Conservation (phyloP, 208 protist species). For the Sergeia podlipaevii region DNA sequence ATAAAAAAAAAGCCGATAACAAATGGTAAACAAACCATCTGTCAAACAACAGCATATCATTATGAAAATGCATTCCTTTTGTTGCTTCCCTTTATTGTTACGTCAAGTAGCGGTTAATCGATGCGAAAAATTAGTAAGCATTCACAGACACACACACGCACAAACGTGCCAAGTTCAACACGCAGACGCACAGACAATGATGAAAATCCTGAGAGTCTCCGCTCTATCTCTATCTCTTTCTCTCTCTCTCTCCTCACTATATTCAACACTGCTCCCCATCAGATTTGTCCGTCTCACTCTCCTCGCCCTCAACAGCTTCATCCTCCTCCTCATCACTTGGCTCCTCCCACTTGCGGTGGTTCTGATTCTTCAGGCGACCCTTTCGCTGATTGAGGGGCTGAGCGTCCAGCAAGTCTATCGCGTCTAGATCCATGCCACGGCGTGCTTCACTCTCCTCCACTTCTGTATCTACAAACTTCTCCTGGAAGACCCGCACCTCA, state of each 20-base stretch:
- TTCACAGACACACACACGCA: no score
- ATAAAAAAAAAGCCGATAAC: no score
- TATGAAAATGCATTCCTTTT: conserved; percentile 11
- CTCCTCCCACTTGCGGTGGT: conserved; percentile 27
- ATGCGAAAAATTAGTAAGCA: neutral
- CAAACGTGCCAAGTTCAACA: no score
- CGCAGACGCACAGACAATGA: no score
- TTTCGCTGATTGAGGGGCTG: conserved; percentile 48
- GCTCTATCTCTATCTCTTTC: conserved; percentile 5
- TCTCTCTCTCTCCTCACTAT: neutral
- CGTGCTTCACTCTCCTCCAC: conserved; percentile 31
- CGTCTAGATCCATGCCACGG: conserved; percentile 46
- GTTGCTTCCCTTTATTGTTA: neutral
- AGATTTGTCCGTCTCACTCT: conserved; percentile 10
- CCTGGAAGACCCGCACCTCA: conserved; percentile 70
- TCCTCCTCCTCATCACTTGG: conserved; percentile 21
- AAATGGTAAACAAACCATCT: no score
- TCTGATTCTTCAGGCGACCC: conserved; percentile 37
- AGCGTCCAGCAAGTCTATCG: conserved; percentile 41
- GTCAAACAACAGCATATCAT: no score
- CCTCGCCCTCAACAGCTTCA: conserved; percentile 10
- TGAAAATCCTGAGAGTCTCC: no score
- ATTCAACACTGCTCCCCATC: conserved; percentile 16
- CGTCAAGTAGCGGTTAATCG: neutral
- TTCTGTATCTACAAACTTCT: conserved; percentile 40